Base-by-base conservation (phyloP, 2,329 filamentous ascomycete genomes). In the Penicillium sp. region DNA sequence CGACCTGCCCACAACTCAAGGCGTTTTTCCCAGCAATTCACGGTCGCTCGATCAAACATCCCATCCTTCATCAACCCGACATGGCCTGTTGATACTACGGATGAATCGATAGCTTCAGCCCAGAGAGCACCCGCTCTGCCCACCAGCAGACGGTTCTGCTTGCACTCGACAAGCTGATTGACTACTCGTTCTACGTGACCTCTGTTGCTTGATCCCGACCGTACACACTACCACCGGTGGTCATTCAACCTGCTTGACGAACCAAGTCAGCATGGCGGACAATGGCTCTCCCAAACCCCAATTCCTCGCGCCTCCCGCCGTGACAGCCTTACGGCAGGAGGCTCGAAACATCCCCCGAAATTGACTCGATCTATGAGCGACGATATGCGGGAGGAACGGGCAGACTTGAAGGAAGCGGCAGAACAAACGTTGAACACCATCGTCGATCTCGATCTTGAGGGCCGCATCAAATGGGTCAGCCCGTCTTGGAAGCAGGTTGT, bases 341-440 rank as follows among this genome's bases (percentile, higher is more conserved):
- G 69, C 70, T 39, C 68, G 69, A 47, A 64, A 62, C 35, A 60
- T 64, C 52, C 58, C 54, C 64, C 64, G 46, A 64, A 62, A 51
- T 80, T 82, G 77, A 73, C 77, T 59, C 73, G 82, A 49, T 75
- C 88, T 10, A 74, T 93, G 57, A 96, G 87, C 70, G 83, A 89
- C 70, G 85, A 95, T 67, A 96, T 97, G 61, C 85, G 88, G 59
- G 89, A 94, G 64, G 89, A 97, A 73, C 82, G 90, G 52, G 87
- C 95, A 65, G 91, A 97, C 66, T 79, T 98, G 58, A 89, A 90
- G 64, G 88, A 95, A 73, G 93, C 91, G 32, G 93, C 91, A 41
- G 91, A 97, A 71, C 89, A 96, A 73, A 96, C 90, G 18, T 78
- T 95, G 66, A 98, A 97, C 69, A 87, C 95, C 54, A 95, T 98